A percentile compares a stretch with the other conserved stretches of the same genome.
phyloP scores from a whole-genome alignment of 1,284 basidiomycete species.

The Ceratobasidium sp. region DNA sequence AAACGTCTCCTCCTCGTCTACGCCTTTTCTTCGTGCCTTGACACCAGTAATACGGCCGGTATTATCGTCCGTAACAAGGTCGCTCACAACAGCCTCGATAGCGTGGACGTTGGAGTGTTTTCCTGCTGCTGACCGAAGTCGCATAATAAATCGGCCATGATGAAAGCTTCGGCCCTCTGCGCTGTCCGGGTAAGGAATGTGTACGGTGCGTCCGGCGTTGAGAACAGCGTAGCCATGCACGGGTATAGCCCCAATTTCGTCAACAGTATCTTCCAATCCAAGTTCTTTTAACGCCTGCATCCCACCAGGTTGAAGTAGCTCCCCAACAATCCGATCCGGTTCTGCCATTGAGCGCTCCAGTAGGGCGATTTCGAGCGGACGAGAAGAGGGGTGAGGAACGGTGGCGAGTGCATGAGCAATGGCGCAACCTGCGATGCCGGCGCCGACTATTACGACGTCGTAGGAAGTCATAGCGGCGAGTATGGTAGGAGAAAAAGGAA shows the following conservation, averaged over 20 bases:
- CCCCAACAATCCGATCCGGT: constrained; percentile 97
- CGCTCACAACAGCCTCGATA: constrained; percentile 86
- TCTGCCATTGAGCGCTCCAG: constrained; percentile 91
- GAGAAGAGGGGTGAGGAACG: constrained; percentile 47
- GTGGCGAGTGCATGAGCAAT: constrained; percentile 80
- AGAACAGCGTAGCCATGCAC: constrained; percentile 92
- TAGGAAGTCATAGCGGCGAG: constrained; percentile 59
- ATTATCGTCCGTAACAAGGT: constrained; percentile 71
- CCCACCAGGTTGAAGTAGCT: constrained; percentile 96
- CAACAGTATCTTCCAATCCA: constrained; percentile 81
- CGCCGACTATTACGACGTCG: constrained; percentile 90
- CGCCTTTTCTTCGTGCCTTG: constrained; percentile 62
- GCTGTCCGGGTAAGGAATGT: constrained; percentile 89
- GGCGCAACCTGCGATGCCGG: constrained; percentile 86
- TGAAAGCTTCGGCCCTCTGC: constrained; percentile 88
- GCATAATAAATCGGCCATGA: constrained; percentile 93
- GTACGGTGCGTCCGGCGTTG: constrained; percentile 75
- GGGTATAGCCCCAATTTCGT: constrained; percentile 89
- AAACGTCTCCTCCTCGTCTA: constrained; percentile 61
- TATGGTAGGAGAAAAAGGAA: neutral
- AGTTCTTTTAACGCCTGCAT: constrained; percentile 82
- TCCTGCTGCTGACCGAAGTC: constrained; percentile 79
- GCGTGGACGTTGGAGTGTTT: constrained; percentile 75
- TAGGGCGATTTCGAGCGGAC: constrained; percentile 81
- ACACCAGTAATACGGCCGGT: too few species aligned